phyloP scores from a whole-genome alignment of 78 protist species.

The Isochrysis galbana region DNA sequence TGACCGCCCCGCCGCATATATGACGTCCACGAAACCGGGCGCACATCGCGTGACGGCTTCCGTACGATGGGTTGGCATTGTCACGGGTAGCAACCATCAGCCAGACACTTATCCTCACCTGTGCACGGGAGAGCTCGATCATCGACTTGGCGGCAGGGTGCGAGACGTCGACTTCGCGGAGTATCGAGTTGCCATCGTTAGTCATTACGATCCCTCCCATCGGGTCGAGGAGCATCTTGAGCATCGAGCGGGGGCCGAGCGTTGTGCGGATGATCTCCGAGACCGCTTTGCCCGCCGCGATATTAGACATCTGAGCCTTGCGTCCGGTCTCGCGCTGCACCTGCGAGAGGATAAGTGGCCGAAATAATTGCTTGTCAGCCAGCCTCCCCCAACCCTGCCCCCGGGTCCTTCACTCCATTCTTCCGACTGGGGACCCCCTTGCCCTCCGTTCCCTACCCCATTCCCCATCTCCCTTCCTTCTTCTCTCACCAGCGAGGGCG shows the following conservation, averaged over 20 bases:
- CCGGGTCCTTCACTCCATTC: no score
- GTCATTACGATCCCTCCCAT: constrained; percentile 95
- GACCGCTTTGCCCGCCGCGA: constrained; percentile 91
- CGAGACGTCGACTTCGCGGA: constrained; percentile 96
- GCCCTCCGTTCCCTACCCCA: no score
- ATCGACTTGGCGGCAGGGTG: constrained; percentile 98
- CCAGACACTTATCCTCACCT: no score
- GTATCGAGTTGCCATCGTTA: constrained; percentile 97
- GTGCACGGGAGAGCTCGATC: constrained; percentile 93
- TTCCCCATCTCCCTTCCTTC: neutral
- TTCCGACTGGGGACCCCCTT: no score
- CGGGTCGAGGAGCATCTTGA: constrained; percentile 97
- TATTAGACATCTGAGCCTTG: constrained; percentile 90
- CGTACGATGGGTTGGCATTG: no score
- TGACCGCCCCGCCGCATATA: no score
- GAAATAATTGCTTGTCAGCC: neutral
- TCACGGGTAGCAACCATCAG: no score
- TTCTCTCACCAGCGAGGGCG: neutral
- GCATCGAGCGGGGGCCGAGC: constrained; percentile 97
- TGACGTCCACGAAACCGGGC: no score
- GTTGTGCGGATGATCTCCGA: constrained; percentile 92
- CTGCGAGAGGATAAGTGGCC: neutral
- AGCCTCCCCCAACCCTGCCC: no score
- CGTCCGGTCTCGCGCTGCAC: constrained; percentile 86
- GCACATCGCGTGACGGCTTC: no score